Base-by-base conservation (phyloP, 2,329 filamentous ascomycete species). In the Fusarium musae region DNA sequence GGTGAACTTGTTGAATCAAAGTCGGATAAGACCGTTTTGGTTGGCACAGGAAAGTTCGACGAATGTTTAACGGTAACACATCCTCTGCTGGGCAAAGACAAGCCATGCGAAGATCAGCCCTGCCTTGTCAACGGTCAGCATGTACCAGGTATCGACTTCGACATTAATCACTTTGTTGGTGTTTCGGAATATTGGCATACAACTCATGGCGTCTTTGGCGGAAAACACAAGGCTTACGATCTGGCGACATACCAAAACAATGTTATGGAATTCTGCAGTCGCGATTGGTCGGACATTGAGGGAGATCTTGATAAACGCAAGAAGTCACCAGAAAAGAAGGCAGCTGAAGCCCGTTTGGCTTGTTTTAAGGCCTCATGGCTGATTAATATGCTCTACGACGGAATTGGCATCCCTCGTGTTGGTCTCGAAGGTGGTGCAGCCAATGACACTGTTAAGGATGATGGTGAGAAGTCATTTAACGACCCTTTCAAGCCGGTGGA, bases 181-280 rank as follows among this genome's bases (percentile, higher is more conserved):
- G 96, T 99, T 7, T 98, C 96, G 2, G 96, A 99, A 80, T 99
- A 97, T 83, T 99, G 96, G 96, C 96, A 99, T 81, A 97, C 96
- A 0, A 99, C 96, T 0, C 96, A 99, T 77, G 95, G 96, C 61
- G 92, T 98, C 4, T 98, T 99, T 77, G 91, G 90, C 8, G 91
- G 93, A 72, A 88, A 89, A 69, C 92, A 93, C 74, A 93, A 95
- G 75, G 90, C 93, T 0, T 99, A 98, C 81, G 95, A 98, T 78
- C 93, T 97, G 75, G 89, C 92, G 69, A 95, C 93, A 0, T 99
- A 98, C 77, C 95, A 98, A 79, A 87, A 92, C 71, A 90, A 92
- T 40, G 96, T 98, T 9, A 88, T 91, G 69, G 89, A 93, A 11
- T 98, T 97, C 78, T 99, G 96, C 81, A 92, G 89, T 49, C 91